Evolutionary conservation across 441 rosid species (phyloP).

Genomic region (Gossypium davidsonii): DNA sequence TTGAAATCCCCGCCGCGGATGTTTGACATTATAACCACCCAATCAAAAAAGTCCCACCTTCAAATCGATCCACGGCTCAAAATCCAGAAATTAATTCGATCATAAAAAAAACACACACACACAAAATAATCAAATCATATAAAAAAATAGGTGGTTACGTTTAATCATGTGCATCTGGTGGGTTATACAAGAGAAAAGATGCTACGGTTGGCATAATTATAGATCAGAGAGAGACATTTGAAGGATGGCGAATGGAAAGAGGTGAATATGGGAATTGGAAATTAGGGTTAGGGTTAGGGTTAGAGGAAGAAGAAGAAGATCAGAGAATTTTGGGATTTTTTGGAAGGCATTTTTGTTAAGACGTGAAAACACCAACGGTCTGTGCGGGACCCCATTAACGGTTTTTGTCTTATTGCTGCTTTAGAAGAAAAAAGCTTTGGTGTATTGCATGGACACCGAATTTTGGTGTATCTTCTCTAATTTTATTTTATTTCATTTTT

Average conservation of each 20-base stretch:
- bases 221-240: not conserved
- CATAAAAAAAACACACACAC: slow-evolving; percentile 8
- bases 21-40: slow-evolving; percentile 38
- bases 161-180: slow-evolving; percentile 12
- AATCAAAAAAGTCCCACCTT: not conserved
- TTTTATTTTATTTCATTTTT: not conserved
- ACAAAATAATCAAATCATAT: not conserved
- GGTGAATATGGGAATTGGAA: not conserved
- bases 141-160: not conserved
- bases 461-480: not conserved
- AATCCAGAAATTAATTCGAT: slow-evolving; percentile 10
- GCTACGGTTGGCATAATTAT: not conserved
- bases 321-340: not conserved
- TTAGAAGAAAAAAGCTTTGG: not conserved
- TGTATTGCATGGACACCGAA: not conserved
- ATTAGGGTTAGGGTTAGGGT: slow-evolving; percentile 17
- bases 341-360: not conserved
- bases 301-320: not conserved
- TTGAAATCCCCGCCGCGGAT: slow-evolving; percentile 42
- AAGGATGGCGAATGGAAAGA: not conserved
- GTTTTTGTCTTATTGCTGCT: not conserved
- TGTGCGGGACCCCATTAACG: slow-evolving; percentile 28
- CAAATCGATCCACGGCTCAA: slow-evolving; percentile 10
- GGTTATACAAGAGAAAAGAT: not conserved
- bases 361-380: slow-evolving; percentile 32